Evolutionary conservation across 2,329 filamentous ascomycete species (phyloP).

Genomic region (Diatrype stigma): DNA sequence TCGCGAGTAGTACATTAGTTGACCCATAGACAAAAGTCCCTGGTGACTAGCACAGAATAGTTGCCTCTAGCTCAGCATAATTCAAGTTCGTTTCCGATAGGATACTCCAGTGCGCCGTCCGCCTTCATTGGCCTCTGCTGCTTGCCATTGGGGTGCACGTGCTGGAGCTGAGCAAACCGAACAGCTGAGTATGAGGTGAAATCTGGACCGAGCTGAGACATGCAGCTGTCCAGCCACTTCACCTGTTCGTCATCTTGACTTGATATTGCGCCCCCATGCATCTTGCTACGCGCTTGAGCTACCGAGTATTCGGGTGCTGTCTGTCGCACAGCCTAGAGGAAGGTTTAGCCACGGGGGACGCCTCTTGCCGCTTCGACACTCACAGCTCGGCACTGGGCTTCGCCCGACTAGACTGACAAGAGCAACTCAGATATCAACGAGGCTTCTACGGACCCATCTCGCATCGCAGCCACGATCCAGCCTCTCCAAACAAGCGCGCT

Average conservation of each 20-base stretch:
- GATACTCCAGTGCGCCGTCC: background rate
- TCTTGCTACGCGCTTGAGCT: too few species aligned
- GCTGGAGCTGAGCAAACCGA: background rate
- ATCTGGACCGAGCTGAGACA: slow-evolving; percentile 18
- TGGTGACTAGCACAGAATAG: background rate
- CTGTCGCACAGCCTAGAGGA: too few species aligned
- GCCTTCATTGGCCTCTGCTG: background rate
- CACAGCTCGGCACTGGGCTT: too few species aligned
- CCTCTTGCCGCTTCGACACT: too few species aligned
- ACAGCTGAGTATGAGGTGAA: slow-evolving; percentile 5
- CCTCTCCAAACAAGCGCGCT: too few species aligned
- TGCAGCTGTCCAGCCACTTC: slow-evolving; percentile 2
- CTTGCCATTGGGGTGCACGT: background rate
- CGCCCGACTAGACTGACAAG: too few species aligned
- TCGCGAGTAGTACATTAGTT: slow-evolving; percentile 3
- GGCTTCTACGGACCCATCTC: too few species aligned
- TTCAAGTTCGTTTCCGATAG: background rate
- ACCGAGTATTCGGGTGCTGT: too few species aligned
- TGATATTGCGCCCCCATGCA: too few species aligned
- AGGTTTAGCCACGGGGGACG: too few species aligned
- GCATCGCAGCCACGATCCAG: too few species aligned
- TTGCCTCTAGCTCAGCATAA: slow-evolving; percentile 5
- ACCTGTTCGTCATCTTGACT: background rate
- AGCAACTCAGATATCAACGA: too few species aligned
- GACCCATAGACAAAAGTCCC: slow-evolving; percentile 10